Evolutionary conservation across 2,329 filamentous ascomycete species (phyloP).

Genomic region (Zasmidium cellare): DNA sequence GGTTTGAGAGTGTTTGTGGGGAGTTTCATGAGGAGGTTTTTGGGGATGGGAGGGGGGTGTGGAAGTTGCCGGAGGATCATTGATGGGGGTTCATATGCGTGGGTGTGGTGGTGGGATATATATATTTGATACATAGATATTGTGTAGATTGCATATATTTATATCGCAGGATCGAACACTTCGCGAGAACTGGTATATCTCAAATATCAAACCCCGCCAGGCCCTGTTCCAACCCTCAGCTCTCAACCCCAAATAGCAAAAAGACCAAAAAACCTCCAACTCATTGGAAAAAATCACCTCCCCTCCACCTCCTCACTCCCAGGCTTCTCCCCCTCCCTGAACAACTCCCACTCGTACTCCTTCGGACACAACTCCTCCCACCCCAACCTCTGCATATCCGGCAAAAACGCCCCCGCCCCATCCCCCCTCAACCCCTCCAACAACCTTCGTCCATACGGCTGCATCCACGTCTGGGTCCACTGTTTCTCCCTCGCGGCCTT

Average conservation of each 20-base stretch:
- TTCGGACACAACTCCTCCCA: slow-evolving; percentile 22
- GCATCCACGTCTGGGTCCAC: slow-evolving; percentile 23
- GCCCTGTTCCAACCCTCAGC: too few relatives aligned
- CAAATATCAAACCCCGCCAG: too few relatives aligned
- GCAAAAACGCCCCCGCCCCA: slow-evolving; percentile 38
- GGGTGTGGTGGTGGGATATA: too few relatives aligned
- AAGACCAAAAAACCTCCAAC: too few relatives aligned
- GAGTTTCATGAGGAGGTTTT: slow-evolving; percentile 47
- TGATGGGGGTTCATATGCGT: background rate
- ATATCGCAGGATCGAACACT: too few relatives aligned
- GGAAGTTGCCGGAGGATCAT: slow-evolving; percentile 24
- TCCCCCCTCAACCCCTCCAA: slow-evolving; percentile 32
- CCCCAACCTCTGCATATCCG: slow-evolving; percentile 39
- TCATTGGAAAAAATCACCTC: too few relatives aligned
- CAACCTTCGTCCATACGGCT: slow-evolving; percentile 13
- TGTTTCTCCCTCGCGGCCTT: slow-evolving; percentile 16
- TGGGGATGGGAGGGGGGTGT: slow-evolving; percentile 44
- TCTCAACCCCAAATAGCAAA: too few relatives aligned
- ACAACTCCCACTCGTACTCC: slow-evolving; percentile 23
- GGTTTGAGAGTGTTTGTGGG: slow-evolving; percentile 46
- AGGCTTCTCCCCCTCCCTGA: slow-evolving; percentile 17
- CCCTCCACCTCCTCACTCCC: too few relatives aligned
- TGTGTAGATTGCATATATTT: too few relatives aligned
- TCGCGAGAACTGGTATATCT: too few relatives aligned
- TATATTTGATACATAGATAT: too few relatives aligned